A percentile compares a stretch with the other conserved stretches of the same genome.
These are phyloP conservation scores for Suillus luteus DNA, from an alignment of 768 basidiomycete species.

Conservation along the genomic window DNA sequence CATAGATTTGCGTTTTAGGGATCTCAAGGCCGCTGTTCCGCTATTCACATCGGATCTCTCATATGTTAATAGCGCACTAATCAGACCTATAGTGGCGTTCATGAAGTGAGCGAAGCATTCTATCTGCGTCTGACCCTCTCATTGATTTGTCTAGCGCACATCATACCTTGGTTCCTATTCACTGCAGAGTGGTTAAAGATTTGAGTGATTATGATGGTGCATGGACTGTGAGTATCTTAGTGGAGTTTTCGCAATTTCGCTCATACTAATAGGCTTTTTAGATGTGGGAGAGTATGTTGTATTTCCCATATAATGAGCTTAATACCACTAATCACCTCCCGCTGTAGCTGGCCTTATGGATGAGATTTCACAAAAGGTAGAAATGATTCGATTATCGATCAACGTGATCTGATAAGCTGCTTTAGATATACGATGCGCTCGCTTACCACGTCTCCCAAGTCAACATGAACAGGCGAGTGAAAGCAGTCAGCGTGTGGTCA, in stretches of 20 bases:
- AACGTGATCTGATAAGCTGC: neutral
- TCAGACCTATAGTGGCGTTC: slow-evolving; percentile 96
- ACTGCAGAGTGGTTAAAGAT: slow-evolving; percentile 83
- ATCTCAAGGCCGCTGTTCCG: slow-evolving; percentile 93
- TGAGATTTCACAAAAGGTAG: slow-evolving; percentile 79
- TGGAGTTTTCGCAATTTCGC: slow-evolving; percentile 9
- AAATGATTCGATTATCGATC: neutral
- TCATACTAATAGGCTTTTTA: slow-evolving; percentile 33
- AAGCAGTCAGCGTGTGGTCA: slow-evolving; percentile 92
- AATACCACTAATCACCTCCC: slow-evolving; percentile 15
- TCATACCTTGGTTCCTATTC: slow-evolving; percentile 91
- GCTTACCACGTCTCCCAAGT: slow-evolving; percentile 93
- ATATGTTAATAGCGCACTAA: slow-evolving; percentile 89
- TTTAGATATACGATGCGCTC: slow-evolving; percentile 86
- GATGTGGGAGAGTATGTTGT: slow-evolving; percentile 89
- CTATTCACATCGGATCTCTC: slow-evolving; percentile 87
- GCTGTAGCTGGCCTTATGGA: slow-evolving; percentile 85
- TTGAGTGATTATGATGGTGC: slow-evolving; percentile 90
- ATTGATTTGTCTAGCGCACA: slow-evolving; percentile 64
- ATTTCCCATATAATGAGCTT: neutral
- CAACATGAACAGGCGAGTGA: slow-evolving; percentile 86
- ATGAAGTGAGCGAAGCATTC: slow-evolving; percentile 74
- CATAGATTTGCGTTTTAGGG: slow-evolving; percentile 92
- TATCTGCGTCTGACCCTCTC: slow-evolving; percentile 4
- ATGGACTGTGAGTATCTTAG: slow-evolving; percentile 75